Evolutionary conservation across 2,329 filamentous ascomycete genomes (phyloP).

Genomic region (Colletotrichum sp.): DNA sequence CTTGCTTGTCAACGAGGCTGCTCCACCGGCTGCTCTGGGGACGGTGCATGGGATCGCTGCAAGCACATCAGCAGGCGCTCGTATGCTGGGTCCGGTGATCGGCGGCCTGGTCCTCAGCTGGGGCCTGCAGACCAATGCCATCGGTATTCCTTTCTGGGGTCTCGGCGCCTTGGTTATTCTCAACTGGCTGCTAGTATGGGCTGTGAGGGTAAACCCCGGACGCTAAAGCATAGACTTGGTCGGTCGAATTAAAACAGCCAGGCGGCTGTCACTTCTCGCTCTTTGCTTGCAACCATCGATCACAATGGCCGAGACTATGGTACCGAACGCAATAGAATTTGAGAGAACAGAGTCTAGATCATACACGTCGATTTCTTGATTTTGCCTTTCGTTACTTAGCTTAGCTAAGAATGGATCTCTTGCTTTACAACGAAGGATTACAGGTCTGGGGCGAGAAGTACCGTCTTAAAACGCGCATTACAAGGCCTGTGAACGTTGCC

Average conservation of each 20-base stretch:
- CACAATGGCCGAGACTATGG: neutral
- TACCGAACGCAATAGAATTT: neutral
- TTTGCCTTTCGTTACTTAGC: neutral
- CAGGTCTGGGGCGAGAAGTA: neutral
- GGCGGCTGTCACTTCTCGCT: neutral
- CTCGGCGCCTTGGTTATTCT: neutral
- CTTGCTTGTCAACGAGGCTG: conserved; percentile 28
- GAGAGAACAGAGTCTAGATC: neutral
- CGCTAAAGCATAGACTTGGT: neutral
- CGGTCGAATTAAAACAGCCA: neutral
- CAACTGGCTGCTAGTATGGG: neutral
- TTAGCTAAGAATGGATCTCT: neutral
- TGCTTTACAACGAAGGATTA: neutral
- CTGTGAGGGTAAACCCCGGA: neutral
- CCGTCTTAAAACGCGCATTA: accelerated
- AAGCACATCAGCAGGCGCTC: conserved; percentile 25
- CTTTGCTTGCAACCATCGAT: neutral
- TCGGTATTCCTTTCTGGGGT: neutral
- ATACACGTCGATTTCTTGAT: neutral
- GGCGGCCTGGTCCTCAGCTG: conserved; percentile 26
- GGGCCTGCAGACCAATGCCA: conserved; percentile 17
- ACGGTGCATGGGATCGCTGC: conserved; percentile 28
- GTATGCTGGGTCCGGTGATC: conserved; percentile 25
- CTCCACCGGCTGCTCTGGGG: conserved; percentile 24
- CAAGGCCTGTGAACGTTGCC: neutral